Evolutionary conservation across 805 yeast genomes (phyloP).

Genomic region (Candida tibetensis): DNA sequence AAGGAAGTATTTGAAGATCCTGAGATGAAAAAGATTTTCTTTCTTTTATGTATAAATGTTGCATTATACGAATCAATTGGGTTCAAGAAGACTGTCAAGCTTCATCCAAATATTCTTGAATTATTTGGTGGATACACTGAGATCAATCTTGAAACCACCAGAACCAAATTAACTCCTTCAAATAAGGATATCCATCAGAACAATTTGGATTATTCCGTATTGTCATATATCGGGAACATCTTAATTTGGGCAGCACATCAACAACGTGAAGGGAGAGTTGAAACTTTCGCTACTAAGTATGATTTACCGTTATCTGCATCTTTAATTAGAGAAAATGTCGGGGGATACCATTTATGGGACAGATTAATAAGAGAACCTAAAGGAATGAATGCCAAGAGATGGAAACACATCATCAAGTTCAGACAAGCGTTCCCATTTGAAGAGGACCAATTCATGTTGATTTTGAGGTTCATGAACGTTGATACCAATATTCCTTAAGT

Average conservation of each 20-base stretch:
- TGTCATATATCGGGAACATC: conserved; percentile 37
- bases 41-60: conserved; percentile 30
- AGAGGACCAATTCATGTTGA: conserved; percentile 39
- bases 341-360: conserved; percentile 43
- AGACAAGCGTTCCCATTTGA: conserved; percentile 35
- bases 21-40: conserved; percentile 21
- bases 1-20: conserved; percentile 23
- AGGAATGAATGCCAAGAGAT: conserved; percentile 37
- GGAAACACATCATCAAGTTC: conserved; percentile 41
- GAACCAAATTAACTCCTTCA: conserved; percentile 35
- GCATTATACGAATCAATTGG: conserved; percentile 38
- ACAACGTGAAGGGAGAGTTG: conserved; percentile 15
- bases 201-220: conserved; percentile 36
- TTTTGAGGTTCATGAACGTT: conserved; percentile 35
- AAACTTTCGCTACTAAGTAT: conserved; percentile 16
- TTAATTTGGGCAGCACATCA: conserved; percentile 35
- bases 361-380: conserved; percentile 28
- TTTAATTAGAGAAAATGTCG: conserved; percentile 22
- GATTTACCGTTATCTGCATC: conserved; percentile 17
- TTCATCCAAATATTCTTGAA: conserved; percentile 25
- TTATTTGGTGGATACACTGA: conserved; percentile 29
- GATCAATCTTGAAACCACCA: conserved; percentile 30
- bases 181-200: conserved; percentile 32
- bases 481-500: conserved; percentile 17
- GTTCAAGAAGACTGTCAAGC: conserved; percentile 23